Evolutionary conservation across 2,329 filamentous ascomycete species (phyloP), one percentile per base, ranked within the genome.

Genomic region (Fusarium beomiforme): DNA sequence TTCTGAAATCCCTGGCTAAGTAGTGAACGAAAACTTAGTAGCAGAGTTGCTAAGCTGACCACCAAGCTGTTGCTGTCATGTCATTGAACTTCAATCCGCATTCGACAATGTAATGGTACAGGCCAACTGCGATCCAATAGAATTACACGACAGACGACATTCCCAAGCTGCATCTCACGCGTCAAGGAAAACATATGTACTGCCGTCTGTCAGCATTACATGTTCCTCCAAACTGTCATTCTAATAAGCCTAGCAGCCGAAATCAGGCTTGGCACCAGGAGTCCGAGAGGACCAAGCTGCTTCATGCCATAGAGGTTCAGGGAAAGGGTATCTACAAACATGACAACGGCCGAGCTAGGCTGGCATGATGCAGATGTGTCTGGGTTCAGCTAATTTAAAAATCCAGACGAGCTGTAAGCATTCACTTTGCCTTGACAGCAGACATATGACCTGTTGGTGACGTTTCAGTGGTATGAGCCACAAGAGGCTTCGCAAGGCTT

Each of bases 401-500:
- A 26, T 44, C 12, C 26, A 37, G 43, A 44, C 26, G 19, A 21
- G 21, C 33, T 39, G 47, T 39, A 41, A 49, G 31, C 23, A 59
- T 19, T 21, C 41, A 36, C 39, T 43, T 44, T 56, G 42, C 26
- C n/a, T 47, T 41, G 47, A 57, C 59, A 49, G 46, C 43, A 75
- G 60, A 50, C 33, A 46, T 31, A 76, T 76, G 70, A 71, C 63
- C 72, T 70, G 74, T 72, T 73, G 67, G 63, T 76, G 74, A 76
- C 74, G 74, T 64, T 69, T 65, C 59, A 17, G 69, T 76, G 74
- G 65, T 58, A 69, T 72, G 74, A 76, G 69, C 59, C 58, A 61
- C 47, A 64, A 55, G 42, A 69, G 67, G 71, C 62, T 59, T 71
- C 44, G 63, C 62, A 59, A 64, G 58, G 71, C 65, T 72, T 67